Evolutionary conservation across 805 yeast genomes (phyloP).

Genomic region (Clavispora carvajalis): DNA sequence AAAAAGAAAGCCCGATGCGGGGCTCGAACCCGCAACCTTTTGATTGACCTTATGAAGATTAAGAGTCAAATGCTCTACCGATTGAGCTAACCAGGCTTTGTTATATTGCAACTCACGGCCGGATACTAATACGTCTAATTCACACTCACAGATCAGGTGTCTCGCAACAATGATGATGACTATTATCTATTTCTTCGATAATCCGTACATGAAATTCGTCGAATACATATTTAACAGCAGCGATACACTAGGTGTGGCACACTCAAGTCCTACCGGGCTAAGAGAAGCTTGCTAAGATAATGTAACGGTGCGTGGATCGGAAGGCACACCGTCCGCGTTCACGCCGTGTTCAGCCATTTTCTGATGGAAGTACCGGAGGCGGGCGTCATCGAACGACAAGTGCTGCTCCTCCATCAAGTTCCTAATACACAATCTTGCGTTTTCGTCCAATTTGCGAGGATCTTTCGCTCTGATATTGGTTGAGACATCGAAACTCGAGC

Average conservation of each 20-base stretch:
- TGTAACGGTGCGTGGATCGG: conserved; percentile 60
- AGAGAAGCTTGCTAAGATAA: too few relatives aligned
- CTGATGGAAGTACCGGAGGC: conserved; percentile 45
- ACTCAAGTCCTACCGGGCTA: too few relatives aligned
- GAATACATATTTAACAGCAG: neutral
- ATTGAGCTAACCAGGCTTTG: conserved; percentile 14
- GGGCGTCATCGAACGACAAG: conserved; percentile 64
- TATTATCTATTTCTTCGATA: too few relatives aligned
- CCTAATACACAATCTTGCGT: conserved; percentile 47
- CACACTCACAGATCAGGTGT: too few relatives aligned
- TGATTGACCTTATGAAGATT: conserved; percentile 16
- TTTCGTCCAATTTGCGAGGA: conserved; percentile 48
- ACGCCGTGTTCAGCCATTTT: conserved; percentile 40
- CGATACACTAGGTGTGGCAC: too few relatives aligned
- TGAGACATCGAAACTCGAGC: conserved; percentile 51
- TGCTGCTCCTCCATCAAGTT: conserved; percentile 48
- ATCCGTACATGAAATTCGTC: too few relatives aligned
- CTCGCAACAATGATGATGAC: too few relatives aligned
- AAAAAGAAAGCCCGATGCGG: conserved; percentile 18
- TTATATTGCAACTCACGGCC: too few relatives aligned
- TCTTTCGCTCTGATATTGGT: conserved; percentile 43
- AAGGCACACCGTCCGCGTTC: conserved; percentile 61
- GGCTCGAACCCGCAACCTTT: conserved; percentile 21
- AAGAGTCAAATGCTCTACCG: conserved; percentile 20
- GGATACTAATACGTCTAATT: too few relatives aligned